A percentile compares a stretch with the other conserved stretches of the same genome.
Conservation (phyloP, 2,329 filamentous ascomycete genomes). For the Diaporthe citri region DNA sequence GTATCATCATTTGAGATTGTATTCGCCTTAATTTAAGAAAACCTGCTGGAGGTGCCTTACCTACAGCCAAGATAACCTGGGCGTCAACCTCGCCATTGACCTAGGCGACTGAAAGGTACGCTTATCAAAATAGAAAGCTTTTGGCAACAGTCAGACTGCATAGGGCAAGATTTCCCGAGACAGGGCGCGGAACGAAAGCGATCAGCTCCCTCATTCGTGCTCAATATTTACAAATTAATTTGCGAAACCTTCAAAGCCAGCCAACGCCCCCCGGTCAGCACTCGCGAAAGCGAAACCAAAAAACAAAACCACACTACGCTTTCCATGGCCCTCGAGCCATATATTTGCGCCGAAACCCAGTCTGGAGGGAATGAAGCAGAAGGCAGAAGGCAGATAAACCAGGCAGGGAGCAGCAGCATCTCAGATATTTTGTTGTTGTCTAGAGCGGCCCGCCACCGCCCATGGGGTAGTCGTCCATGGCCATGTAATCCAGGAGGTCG, state of each 20-base stretch:
- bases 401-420: neutral
- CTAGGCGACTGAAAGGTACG: neutral
- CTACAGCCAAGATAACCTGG: no score
- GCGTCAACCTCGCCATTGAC: neutral
- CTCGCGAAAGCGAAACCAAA: neutral
- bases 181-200: neutral
- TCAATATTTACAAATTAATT: neutral
- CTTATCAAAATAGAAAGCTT: neutral
- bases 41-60: neutral
- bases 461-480: constrained; percentile 65
- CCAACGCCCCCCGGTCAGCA: neutral
- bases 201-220: constrained; percentile 19
- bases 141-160: neutral
- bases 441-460: constrained; percentile 40
- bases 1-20: neutral
- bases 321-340: neutral
- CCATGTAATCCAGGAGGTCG: constrained; percentile 77
- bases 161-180: neutral
- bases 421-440: neutral
- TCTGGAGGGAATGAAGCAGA: neutral
- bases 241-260: neutral
- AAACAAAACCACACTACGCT: constrained; percentile 1
- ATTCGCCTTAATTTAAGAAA: neutral
- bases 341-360: neutral
- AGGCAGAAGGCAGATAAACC: neutral